Conservation (phyloP, 441 rosid genomes). For the Capsella rubella region DNA sequence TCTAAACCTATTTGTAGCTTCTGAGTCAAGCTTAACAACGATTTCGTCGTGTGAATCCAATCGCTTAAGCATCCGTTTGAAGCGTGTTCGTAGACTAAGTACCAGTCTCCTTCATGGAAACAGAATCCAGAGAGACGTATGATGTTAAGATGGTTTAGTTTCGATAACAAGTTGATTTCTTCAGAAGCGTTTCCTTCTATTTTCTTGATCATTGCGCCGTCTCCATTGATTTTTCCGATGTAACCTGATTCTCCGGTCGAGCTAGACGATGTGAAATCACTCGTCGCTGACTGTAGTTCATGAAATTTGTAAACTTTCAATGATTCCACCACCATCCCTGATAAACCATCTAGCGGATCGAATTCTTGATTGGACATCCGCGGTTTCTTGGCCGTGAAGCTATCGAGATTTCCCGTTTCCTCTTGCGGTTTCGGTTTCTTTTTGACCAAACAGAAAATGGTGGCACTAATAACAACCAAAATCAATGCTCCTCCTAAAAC, state of each 20-base stretch:
- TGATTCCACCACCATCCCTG: conserved; percentile 60
- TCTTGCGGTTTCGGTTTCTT: conserved; percentile 36
- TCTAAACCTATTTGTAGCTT: conserved; percentile 68
- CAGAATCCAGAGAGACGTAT: conserved; percentile 75
- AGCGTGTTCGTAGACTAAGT: conserved; percentile 76
- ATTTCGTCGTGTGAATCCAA: conserved; percentile 61
- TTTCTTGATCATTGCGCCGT: conserved; percentile 77
- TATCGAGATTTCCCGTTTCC: conserved; percentile 32
- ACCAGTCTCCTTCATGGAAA: conserved; percentile 67
- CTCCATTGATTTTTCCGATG: conserved; percentile 66
- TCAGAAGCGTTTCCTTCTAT: conserved; percentile 68
- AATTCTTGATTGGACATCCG: conserved; percentile 29
- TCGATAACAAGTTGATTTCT: conserved; percentile 65
- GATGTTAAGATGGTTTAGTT: conserved; percentile 71
- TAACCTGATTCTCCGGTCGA: conserved; percentile 65
- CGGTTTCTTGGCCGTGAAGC: conserved; percentile 50
- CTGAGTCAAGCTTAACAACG: conserved; percentile 60
- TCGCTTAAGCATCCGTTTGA: conserved; percentile 67
- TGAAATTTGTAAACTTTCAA: conserved; percentile 63
- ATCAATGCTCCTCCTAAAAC: conserved; percentile 59
- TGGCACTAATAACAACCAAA: conserved; percentile 37
- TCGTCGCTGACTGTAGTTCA: conserved; percentile 70
- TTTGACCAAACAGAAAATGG: conserved; percentile 46
- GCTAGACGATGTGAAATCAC: conserved; percentile 61
- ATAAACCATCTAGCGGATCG: conserved; percentile 49